These are phyloP conservation scores for Mycena citricolor DNA, from an alignment of 1,284 basidiomycete species.

Conservation along the genomic window DNA sequence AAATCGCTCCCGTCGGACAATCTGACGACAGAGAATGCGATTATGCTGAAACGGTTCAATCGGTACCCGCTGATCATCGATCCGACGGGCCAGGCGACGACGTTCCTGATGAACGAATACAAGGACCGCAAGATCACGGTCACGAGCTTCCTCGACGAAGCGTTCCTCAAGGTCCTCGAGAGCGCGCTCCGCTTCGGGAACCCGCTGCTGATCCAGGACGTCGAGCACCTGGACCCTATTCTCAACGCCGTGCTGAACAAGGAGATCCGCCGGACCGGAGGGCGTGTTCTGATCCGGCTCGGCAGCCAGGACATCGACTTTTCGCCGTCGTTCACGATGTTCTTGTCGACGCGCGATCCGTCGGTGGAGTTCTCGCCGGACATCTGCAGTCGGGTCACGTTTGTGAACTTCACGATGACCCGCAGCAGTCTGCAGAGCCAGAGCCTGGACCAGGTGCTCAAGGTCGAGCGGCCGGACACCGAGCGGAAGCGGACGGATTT, in stretches of 20 bases:
- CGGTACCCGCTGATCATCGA: constrained; percentile 98
- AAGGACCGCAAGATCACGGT: constrained; percentile 96
- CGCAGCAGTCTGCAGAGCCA: constrained; percentile 97
- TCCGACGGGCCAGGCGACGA: constrained; percentile 97
- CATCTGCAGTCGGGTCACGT: constrained; percentile 97
- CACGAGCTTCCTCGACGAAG: constrained; percentile 97
- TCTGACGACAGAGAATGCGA: constrained; percentile 96
- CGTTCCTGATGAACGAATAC: constrained; percentile 94
- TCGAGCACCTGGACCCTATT: constrained; percentile 97
- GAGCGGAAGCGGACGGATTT: constrained; percentile 97
- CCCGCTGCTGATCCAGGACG: constrained; percentile 95
- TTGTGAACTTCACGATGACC: constrained; percentile 99
- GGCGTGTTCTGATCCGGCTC: constrained; percentile 95
- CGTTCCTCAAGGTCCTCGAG: constrained; percentile 98
- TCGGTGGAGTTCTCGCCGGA: constrained; percentile 98
- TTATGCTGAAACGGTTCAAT: constrained; percentile 98
- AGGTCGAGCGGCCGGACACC: constrained; percentile 95
- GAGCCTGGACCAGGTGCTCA: constrained; percentile 95
- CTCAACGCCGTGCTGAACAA: constrained; percentile 97
- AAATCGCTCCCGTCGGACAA: constrained; percentile 94
- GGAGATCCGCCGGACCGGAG: constrained; percentile 93
- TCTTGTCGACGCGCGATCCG: constrained; percentile 95
- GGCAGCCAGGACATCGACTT: constrained; percentile 99
- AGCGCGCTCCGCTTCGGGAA: constrained; percentile 99
- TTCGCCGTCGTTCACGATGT: constrained; percentile 99